Percentiles rank a stretch among this genome's conserved stretches.
Conservation (phyloP, 805 yeast genomes). For the Lipomyces mesembrius region DNA sequence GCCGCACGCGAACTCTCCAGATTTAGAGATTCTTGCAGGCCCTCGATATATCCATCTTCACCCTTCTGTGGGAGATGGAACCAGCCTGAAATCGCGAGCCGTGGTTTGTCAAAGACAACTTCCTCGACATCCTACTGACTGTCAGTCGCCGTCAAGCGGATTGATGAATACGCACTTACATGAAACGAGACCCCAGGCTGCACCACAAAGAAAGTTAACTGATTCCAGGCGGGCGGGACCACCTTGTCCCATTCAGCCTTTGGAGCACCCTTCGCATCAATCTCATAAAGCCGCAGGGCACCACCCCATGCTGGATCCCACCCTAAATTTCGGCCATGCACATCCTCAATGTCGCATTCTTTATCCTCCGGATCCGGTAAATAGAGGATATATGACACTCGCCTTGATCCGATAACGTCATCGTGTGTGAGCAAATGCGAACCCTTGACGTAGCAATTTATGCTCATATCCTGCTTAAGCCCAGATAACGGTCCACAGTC, state of each 20-base stretch:
- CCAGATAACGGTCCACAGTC: constrained; percentile 91
- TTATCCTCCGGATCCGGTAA: constrained; percentile 86
- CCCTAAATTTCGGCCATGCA: constrained; percentile 21
- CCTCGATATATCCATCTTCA: constrained; percentile 80
- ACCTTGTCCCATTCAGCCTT: constrained; percentile 69
- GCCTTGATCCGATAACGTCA: constrained; percentile 94
- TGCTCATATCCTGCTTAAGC: constrained; percentile 86
- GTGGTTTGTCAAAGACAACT: constrained; percentile 85
- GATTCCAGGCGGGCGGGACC: constrained; percentile 91
- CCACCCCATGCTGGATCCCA: constrained; percentile 98
- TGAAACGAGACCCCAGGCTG: constrained; percentile 97
- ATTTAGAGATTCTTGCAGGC: constrained; percentile 65
- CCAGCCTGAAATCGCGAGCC: constrained; percentile 97
- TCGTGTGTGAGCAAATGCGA: constrained; percentile 95
- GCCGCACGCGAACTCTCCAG: constrained; percentile 38
- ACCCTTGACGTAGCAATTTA: constrained; percentile 88
- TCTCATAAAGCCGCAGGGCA: constrained; percentile 81
- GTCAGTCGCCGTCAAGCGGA: not conserved
- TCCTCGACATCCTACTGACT: constrained; percentile 81
- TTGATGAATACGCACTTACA: constrained; percentile 21
- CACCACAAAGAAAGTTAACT: constrained; percentile 92
- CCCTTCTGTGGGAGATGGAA: constrained; percentile 95
- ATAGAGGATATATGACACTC: constrained; percentile 90
- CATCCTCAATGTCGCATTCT: constrained; percentile 10
- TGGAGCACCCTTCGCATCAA: constrained; percentile 88